Evolutionary conservation across 176 grass and related monocot species (phyloP).

Genomic region (Pharus latifolius): DNA sequence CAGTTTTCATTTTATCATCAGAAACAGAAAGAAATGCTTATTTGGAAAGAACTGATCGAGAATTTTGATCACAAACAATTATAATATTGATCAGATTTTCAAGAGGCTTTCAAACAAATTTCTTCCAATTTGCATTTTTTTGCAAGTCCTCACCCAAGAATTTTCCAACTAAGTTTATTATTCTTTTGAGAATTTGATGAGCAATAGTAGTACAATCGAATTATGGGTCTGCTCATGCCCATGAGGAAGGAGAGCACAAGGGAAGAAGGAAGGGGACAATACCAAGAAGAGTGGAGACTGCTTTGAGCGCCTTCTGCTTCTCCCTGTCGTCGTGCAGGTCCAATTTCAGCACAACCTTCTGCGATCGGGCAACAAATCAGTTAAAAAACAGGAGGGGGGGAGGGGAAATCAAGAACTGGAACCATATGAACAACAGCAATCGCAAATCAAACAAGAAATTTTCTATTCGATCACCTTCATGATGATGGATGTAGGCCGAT

Average conservation of each 20-base stretch:
- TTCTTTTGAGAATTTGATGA: too few species aligned
- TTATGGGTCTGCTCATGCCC: too few species aligned
- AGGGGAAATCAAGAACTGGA: neutral
- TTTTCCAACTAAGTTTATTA: too few species aligned
- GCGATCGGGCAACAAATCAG: neutral
- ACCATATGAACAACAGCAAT: neutral
- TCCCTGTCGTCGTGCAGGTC: slow-evolving; percentile 64
- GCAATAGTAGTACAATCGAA: too few species aligned
- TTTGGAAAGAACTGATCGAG: too few species aligned
- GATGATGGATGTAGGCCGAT: neutral
- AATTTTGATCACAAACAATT: too few species aligned
- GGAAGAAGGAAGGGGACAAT: neutral
- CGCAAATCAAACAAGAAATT: neutral
- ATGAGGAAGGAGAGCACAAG: neutral
- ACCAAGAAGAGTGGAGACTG: slow-evolving; percentile 52
- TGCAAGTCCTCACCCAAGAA: too few species aligned
- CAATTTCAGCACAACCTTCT: slow-evolving; percentile 75
- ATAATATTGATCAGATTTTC: neutral
- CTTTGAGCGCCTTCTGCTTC: slow-evolving; percentile 70
- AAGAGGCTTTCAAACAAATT: neutral
- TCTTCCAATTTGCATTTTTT: neutral
- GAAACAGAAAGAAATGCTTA: too few species aligned
- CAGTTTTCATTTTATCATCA: neutral
- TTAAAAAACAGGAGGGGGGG: neutral
- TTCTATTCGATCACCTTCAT: neutral